Conservation (phyloP, 2,329 filamentous ascomycete species). For the Rhynchosporium secalis region DNA sequence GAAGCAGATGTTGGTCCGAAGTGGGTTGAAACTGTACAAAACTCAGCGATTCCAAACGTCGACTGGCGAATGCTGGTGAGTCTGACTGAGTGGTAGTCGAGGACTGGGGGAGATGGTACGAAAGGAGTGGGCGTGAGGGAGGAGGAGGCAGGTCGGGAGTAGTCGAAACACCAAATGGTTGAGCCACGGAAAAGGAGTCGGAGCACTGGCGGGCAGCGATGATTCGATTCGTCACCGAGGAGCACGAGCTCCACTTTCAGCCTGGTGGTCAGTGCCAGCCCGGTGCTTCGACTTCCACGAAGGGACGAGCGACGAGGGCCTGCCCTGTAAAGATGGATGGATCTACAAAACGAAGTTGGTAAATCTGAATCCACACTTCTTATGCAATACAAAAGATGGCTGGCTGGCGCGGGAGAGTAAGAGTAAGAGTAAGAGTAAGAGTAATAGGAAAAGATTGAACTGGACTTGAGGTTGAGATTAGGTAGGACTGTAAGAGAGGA, state of each 20-base stretch:
- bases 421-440: no score
- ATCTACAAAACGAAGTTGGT: constrained; percentile 30
- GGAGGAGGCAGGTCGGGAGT: constrained; percentile 10
- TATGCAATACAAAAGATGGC: not conserved
- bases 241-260: constrained; percentile 5
- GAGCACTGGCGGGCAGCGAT: constrained; percentile 5
- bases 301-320: constrained; percentile 22
- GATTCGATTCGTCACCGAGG: constrained; percentile 15
- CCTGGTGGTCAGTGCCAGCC: constrained; percentile 4
- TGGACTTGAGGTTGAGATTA: constrained; percentile 8
- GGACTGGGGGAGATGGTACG: no score
- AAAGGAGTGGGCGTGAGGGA: not conserved
- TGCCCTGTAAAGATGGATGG: constrained; percentile 23
- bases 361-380: constrained; percentile 25
- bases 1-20: constrained; percentile 25
- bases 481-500: constrained; percentile 9
- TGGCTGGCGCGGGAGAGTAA: constrained; percentile 4
- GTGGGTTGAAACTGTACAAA: constrained; percentile 27
- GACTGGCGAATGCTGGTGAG: constrained; percentile 22
- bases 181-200: constrained; percentile 24
- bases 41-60: constrained; percentile 20
- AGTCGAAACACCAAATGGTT: constrained; percentile 26
- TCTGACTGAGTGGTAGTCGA: constrained; percentile 13
- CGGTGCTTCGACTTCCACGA: constrained; percentile 4
- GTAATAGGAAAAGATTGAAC: not conserved